Base-by-base conservation (phyloP, 768 basidiomycete species). In the Pisolithus marmoratus region DNA sequence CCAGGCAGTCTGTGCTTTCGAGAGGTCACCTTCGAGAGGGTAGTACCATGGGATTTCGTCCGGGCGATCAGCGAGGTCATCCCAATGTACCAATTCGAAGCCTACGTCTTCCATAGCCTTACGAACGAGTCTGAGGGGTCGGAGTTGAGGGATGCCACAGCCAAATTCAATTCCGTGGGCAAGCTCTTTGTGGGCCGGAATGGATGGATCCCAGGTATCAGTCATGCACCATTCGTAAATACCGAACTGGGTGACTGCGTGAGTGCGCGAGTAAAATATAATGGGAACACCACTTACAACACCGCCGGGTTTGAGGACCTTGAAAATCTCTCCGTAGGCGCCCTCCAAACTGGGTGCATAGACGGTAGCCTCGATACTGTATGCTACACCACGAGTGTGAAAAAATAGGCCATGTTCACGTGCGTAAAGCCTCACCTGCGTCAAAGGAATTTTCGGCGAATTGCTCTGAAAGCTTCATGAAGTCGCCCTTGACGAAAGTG, bases 161-260 rank as follows among this genome's bases (percentile, higher is more conserved):
- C 96, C 95, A 51, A 95, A 74, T 67, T 97, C 94, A 55, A 97
- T 87, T 54, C 80, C 80, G 73, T 97, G 94, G 12, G 91, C 90
- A 52, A 98, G 83, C 42, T 79, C 79, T 72, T 94, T 94, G 79
- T 98, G 95, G 50, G 79, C 70, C 17, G 93, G 88, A 64, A 77
- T 87, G 44, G 87, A 79, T 37, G 89, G 80, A 70, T 97, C 88
- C 90, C 94, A 94, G 3, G 70, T 67, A 68, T 97, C 94, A n/a
- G 96, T 97, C 96, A 99, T 97, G 70, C 84, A 86, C 95, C 95
- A 99, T 68, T 98, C 96, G 70, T 98, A 99, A 36, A 98, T 88
- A 63, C 94, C 95, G 69, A 96, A 96, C 89, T 94, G 55, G 1
- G 38, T 48, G 37, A 8, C 11, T n/a, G 5, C 15, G 31, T 9